A percentile compares a stretch with the other conserved stretches of the same genome.
Evolutionary conservation across 768 basidiomycete genomes (phyloP).

Genomic region (Tephrocybe rancida): DNA sequence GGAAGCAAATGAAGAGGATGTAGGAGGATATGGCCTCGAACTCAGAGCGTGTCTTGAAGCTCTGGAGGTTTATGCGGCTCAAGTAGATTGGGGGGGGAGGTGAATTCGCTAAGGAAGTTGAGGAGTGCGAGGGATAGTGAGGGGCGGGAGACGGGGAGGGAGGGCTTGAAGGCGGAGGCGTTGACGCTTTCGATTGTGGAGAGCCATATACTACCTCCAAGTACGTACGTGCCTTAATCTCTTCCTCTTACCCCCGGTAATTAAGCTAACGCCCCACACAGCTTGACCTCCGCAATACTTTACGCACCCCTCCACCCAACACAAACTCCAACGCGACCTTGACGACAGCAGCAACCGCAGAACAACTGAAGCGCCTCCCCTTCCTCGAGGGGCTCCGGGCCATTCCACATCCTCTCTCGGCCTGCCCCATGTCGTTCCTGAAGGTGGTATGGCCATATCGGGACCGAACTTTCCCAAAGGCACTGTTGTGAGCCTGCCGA

Average conservation of each 20-base stretch:
- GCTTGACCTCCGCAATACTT: too few relatives aligned
- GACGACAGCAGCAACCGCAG: slow-evolving; percentile 63
- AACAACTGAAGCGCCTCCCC: slow-evolving; percentile 71
- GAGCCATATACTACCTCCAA: slow-evolving; percentile 94
- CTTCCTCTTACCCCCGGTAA: not conserved
- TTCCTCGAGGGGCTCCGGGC: slow-evolving; percentile 82
- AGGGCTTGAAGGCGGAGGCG: slow-evolving; percentile 88
- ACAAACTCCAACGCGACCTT: slow-evolving; percentile 77
- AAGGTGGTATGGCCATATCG: slow-evolving; percentile 65
- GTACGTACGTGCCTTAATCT: slow-evolving; percentile 48
- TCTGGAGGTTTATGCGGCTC: too few relatives aligned
- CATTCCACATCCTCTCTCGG: slow-evolving; percentile 87
- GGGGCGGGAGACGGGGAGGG: slow-evolving; percentile 80
- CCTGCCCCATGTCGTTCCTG: slow-evolving; percentile 79
- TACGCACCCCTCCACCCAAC: slow-evolving; percentile 60
- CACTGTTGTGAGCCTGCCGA: slow-evolving; percentile 79
- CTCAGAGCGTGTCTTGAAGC: too few relatives aligned
- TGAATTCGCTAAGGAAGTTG: slow-evolving; percentile 82
- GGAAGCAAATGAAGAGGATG: too few relatives aligned
- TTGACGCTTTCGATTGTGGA: slow-evolving; percentile 85
- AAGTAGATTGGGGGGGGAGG: slow-evolving; percentile 45
- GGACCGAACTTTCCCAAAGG: slow-evolving; percentile 70
- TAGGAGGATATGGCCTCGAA: too few relatives aligned
- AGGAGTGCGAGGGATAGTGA: slow-evolving; percentile 75
- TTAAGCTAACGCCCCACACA: too few relatives aligned